Conservation (phyloP, 768 basidiomycete species). For the Mycena vitilis region DNA sequence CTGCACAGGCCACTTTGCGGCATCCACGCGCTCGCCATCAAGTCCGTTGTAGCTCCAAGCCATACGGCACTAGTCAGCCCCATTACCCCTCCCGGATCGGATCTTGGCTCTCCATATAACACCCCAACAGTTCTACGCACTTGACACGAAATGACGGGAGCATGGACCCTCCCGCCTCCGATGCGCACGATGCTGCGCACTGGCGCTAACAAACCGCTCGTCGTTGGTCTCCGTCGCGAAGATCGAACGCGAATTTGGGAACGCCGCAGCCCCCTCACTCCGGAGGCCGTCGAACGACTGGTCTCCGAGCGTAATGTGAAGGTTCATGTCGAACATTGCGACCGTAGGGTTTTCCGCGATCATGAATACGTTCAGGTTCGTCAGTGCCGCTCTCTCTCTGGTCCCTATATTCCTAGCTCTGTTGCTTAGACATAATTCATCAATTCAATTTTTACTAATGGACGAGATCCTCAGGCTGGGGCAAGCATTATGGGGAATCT, state of each 20-base stretch:
- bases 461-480: constrained; percentile 69
- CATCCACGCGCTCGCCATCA: background rate
- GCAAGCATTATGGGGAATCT: constrained; percentile 72
- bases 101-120: constrained; percentile 29
- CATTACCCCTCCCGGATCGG: constrained; percentile 31
- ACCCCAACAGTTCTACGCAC: background rate
- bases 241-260: constrained; percentile 89
- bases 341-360: constrained; percentile 76
- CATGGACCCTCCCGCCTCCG: constrained; percentile 18
- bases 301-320: constrained; percentile 65
- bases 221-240: constrained; percentile 66
- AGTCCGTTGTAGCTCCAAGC: background rate
- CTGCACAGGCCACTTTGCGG: background rate
- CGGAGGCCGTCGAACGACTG: constrained; percentile 74
- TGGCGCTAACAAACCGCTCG: constrained; percentile 30
- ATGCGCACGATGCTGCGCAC: background rate
- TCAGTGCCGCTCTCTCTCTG: constrained; percentile 17
- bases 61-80: background rate
- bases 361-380: constrained; percentile 75
- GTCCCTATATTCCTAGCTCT: constrained; percentile 10
- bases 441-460: constrained; percentile 18
- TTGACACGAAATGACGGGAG: background rate
- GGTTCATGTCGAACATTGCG: constrained; percentile 83
- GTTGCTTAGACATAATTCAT: constrained; percentile 17
- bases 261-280: constrained; percentile 85